phyloP scores from a whole-genome alignment of 805 yeast species.

The Ogataea minuta region DNA sequence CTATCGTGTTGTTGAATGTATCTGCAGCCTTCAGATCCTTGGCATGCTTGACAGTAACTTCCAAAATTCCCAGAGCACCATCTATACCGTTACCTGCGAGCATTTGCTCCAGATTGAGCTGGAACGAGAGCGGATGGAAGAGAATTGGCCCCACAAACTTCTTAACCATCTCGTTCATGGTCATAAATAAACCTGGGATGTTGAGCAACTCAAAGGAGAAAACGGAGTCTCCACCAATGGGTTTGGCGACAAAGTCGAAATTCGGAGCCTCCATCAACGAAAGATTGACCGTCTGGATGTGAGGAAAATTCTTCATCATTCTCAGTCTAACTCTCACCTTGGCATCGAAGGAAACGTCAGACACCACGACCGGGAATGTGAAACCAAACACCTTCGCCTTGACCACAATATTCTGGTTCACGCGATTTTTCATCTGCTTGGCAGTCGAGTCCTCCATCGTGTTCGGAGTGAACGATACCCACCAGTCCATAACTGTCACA shows the following conservation, averaged over 20 bases:
- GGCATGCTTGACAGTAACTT: slow-evolving; percentile 65
- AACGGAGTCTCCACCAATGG: slow-evolving; percentile 72
- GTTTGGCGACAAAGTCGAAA: slow-evolving; percentile 77
- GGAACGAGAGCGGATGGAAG: slow-evolving; percentile 88
- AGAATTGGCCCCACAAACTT: slow-evolving; percentile 88
- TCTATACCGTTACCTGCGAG: slow-evolving; percentile 77
- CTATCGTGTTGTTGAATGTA: slow-evolving; percentile 73
- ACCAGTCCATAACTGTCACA: slow-evolving; percentile 98
- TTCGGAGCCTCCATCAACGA: slow-evolving; percentile 84
- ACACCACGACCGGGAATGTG: slow-evolving; percentile 74
- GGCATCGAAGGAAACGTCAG: slow-evolving; percentile 75
- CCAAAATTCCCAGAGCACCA: slow-evolving; percentile 84
- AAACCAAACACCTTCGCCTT: slow-evolving; percentile 83
- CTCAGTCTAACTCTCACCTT: slow-evolving; percentile 77
- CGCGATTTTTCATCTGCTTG: slow-evolving; percentile 79
- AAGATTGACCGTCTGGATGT: slow-evolving; percentile 84
- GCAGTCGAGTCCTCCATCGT: slow-evolving; percentile 78
- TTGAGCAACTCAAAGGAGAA: slow-evolving; percentile 86
- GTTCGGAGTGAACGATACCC: slow-evolving; percentile 88
- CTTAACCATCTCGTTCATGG: slow-evolving; percentile 80
- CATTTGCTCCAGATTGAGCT: slow-evolving; percentile 87
- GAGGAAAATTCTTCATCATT: slow-evolving; percentile 90
- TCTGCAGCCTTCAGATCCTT: slow-evolving; percentile 66
- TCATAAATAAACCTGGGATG: slow-evolving; percentile 82
- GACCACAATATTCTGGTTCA: slow-evolving; percentile 76